Evolutionary conservation across 2,329 filamentous ascomycete species (phyloP), one percentile per base, ranked within the genome.

Genomic region (Stachybotrys chartarum): DNA sequence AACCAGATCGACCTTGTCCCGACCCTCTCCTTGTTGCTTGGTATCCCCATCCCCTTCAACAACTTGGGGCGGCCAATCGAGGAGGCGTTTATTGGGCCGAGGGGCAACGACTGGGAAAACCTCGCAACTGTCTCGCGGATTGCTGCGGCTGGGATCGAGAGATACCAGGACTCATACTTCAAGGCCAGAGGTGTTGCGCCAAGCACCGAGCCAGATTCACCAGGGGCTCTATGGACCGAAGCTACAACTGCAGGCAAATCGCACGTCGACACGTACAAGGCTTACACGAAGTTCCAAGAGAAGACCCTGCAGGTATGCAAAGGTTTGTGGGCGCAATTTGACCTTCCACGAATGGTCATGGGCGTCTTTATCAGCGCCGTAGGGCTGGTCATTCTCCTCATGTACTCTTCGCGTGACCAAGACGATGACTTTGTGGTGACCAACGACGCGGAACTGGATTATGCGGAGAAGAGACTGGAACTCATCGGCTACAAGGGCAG

Each of bases 1-100:
- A 84, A 84, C 57, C 94, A 99, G 72, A 99, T 99, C 61, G 94
- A 99, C 69, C 80, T 99, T 12, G 94, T 99, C 3, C 93, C 94
- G 5, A 99, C 94, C 0, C 73, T 99, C 32, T 86, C 93, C 0
- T 78, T 99, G 42, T 80, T 99, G 1, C 78, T 99, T 1, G 94
- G 94, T 8, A 81, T 97, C 58, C 93, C 94, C 0, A 92, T 99
- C 58, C 94, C 94, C 0, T 99, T 91, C 76, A 99, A 97, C 70
- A 99, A 94, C 67, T 81, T 99, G 7, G 94, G 94, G 52, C 85
- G 83, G 7, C 94, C 94, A 0, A 97, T 99, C 58, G 90, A 96
- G 61, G 94, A 99, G 71, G 92, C 91, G 3, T 99, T 99, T 71
- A 80, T 87, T 17, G 89, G 90, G 1, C 71, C 75, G 1, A 78